A percentile compares a stretch with the other conserved stretches of the same genome.
Evolutionary conservation across 441 rosid genomes (phyloP).

Genomic region (California macrophylla): DNA sequence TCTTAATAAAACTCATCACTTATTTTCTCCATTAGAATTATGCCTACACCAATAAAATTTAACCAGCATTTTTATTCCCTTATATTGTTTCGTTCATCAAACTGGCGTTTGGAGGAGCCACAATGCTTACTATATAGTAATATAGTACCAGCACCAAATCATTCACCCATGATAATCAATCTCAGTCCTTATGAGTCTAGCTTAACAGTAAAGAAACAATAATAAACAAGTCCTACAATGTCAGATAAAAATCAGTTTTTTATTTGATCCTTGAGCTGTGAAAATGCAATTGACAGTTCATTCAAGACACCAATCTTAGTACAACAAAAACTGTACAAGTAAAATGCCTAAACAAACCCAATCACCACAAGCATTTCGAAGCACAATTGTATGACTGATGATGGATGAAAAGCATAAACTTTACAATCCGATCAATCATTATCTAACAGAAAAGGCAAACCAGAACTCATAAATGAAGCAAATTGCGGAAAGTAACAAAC

Average conservation of each 20-base stretch:
- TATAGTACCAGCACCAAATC: neutral
- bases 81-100: neutral
- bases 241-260: neutral
- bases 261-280: neutral
- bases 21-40: neutral
- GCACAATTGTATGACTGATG: neutral
- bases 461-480: neutral
- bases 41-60: neutral
- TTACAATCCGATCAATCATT: neutral
- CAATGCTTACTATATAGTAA: neutral
- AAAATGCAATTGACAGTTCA: neutral
- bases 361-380: neutral
- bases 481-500: constrained; percentile 24
- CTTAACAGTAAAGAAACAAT: neutral
- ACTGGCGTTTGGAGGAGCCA: neutral
- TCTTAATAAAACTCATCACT: neutral
- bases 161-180: neutral
- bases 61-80: neutral
- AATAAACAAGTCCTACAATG: neutral
- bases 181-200: neutral
- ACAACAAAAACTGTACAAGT: neutral
- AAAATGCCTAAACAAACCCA: neutral
- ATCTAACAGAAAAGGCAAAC: neutral
- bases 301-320: neutral
- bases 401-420: no score